These are phyloP conservation scores for Asterophora parasitica DNA, from an alignment of 768 basidiomycete species.

Conservation along the genomic window DNA sequence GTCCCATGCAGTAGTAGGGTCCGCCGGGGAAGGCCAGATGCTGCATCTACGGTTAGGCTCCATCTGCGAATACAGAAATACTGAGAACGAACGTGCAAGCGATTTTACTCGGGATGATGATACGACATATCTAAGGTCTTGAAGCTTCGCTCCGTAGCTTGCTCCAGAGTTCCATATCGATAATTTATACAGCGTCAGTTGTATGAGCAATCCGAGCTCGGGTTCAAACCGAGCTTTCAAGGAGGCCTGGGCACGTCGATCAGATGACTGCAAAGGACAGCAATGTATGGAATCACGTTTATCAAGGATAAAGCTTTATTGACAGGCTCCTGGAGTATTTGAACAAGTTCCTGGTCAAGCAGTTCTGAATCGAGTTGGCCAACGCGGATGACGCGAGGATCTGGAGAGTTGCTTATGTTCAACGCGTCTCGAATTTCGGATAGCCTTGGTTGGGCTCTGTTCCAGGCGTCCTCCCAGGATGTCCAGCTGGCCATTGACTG, in stretches of 20 bases:
- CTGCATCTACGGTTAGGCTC: conserved; percentile 29
- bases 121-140: conserved; percentile 63
- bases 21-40: conserved; percentile 59
- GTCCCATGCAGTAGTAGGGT: conserved; percentile 62
- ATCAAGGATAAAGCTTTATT: conserved; percentile 63
- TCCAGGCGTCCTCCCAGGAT: conserved; percentile 63
- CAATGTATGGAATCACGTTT: conserved; percentile 42
- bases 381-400: conserved; percentile 65
- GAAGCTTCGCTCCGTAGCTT: conserved; percentile 80
- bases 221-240: conserved; percentile 64
- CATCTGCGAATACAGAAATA: conserved; percentile 4
- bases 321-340: conserved; percentile 79
- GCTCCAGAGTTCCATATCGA: conserved; percentile 79
- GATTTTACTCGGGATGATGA: conserved; percentile 19
- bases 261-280: conserved; percentile 3
- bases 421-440: conserved; percentile 41
- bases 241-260: conserved; percentile 40
- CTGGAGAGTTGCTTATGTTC: conserved; percentile 22
- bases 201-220: conserved; percentile 67
- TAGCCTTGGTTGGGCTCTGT: conserved; percentile 51
- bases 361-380: conserved; percentile 90
- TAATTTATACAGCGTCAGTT: conserved; percentile 71
- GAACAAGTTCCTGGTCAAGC: conserved; percentile 82
- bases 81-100: conserved; percentile 32
- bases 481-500: conserved; percentile 17